Base-by-base conservation (phyloP, 1,139 yeast genomes). In the Yarrowia galli region DNA sequence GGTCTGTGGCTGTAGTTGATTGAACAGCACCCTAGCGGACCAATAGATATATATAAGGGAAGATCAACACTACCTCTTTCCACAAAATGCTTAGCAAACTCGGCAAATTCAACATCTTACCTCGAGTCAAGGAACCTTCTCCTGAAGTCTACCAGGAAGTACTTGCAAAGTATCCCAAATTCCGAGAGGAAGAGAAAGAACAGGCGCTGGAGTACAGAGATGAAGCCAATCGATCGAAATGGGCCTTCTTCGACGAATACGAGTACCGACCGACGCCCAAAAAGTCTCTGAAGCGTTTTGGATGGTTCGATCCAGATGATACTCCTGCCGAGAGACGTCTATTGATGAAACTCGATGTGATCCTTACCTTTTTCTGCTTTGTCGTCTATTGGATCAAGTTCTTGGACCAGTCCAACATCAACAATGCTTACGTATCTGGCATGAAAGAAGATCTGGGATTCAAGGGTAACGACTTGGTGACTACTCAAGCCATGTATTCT, bases 391-490 rank as follows among this genome's bases (percentile, higher is more conserved):
- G 69, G 67, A 67, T 69, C 54, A 69, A 69, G 68, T 69, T 69
- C 43, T 61, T 70, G 38, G 72, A 70, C 38, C 67, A 71, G 20
- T 49, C 68, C 13, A 68, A 68, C 16, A 69, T 86, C 68, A 84
- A 85, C 66, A 86, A 86, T 74, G 92, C 92, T 9, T 89, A 88
- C 74, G 87, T 88, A 58, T 84, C 89, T 20, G 87, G 88, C 15
- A 81, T 89, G 82, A 79, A 84, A 71, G 85, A 85, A 72, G 87
- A 83, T 67, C 78, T 89, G 60, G 79, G 82, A 20, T 84, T 89
- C 85, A 77, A 81, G 70, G 90, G 90, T n/a, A 87, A 87, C 71
- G 89, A 88, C 73, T 84, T 85, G 76, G 87, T 84, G 67, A 79
- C 85, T 72, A 85, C 89, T 15, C 87, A 84, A 72, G 86, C 84